Base-by-base conservation (phyloP, 2,329 filamentous ascomycete genomes). In the Aspergillus quadrilineatus region DNA sequence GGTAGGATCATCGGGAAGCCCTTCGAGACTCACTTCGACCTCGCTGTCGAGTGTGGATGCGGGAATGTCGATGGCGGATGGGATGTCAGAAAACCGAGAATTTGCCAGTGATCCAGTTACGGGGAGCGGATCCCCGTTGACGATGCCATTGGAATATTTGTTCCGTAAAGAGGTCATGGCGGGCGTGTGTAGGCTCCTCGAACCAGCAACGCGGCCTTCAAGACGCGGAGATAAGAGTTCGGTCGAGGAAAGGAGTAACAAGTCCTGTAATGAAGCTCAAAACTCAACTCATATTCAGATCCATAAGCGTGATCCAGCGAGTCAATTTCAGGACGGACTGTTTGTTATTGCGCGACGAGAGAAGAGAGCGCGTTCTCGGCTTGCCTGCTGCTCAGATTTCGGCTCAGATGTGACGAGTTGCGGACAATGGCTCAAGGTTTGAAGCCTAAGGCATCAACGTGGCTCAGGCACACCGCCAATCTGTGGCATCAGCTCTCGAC, bases 11-110 rank as follows among this genome's bases (percentile, higher is more conserved):
- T 97, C 94, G 59, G 92, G 85, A 39, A 97, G 86, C 63, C 93
- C 90, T 70, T 92, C 89, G 53, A 97, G 85, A 70, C 95, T 90
- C 68, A 99, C 90, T 77, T 97, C 94, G 73, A 99, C 94, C 65
- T 86, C 83, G 60, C 81, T 84, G 65, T 86, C 84, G 53, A 78
- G 77, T 57, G 79, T 85, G 53, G 80, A 81, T 55, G 87, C 82
- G 54, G 85, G 84, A 66, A 88, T 86, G 67, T 86, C 85, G 67
- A 88, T 85, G 56, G 82, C 80, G 50, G 80, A 79, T 39, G 85
- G 85, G 45, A 87, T 84, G 66, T 85, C 82, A 56, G 82, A 80
- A 71, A 85, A 87, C 51, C 85, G 83, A 60, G 69, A 58, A 60
- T 70, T 64, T 60, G 72, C 56, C 61, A 72, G 62, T 63, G 76